Conservation (phyloP, 495 filamentous ascomycete species). For the Elaphomyces granulatus region DNA sequence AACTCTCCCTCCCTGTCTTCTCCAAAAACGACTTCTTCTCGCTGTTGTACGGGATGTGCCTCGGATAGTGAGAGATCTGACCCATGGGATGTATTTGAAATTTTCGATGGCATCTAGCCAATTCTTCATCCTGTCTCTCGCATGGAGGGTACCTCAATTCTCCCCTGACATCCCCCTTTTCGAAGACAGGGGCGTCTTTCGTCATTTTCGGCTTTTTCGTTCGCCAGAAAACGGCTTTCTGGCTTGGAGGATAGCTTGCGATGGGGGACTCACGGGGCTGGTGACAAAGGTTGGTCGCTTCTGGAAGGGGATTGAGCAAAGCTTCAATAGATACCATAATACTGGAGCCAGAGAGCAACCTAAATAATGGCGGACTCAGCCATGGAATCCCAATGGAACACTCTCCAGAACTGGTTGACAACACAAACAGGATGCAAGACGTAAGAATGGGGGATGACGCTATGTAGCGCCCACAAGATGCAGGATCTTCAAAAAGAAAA, state of each 20-base stretch:
- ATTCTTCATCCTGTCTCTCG: slow-evolving; percentile 42
- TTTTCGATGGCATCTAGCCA: slow-evolving; percentile 38
- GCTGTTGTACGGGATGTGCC: slow-evolving; percentile 85
- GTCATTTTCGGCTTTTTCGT: slow-evolving; percentile 36
- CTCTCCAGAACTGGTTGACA: no score
- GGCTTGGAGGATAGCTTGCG: neutral
- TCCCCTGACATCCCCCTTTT: slow-evolving; percentile 43
- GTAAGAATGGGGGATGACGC: no score
- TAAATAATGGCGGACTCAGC: no score
- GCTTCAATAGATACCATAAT: slow-evolving; percentile 24
- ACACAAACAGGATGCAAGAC: no score
- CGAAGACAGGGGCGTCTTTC: slow-evolving; percentile 46
- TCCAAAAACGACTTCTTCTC: slow-evolving; percentile 77
- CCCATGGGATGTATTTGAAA: slow-evolving; percentile 56
- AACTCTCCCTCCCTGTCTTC: slow-evolving; percentile 72
- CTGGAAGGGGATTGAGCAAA: slow-evolving; percentile 19
- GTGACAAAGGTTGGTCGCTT: neutral
- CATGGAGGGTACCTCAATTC: slow-evolving; percentile 52
- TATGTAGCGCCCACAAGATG: no score
- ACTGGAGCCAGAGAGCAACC: no score
- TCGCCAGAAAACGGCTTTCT: neutral
- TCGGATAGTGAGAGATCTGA: slow-evolving; percentile 49
- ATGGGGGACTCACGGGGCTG: neutral
- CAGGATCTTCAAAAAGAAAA: no score
- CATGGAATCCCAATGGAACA: no score